Base-by-base conservation (phyloP, 345 rosid species). In the Cochlearia excelsa region DNA sequence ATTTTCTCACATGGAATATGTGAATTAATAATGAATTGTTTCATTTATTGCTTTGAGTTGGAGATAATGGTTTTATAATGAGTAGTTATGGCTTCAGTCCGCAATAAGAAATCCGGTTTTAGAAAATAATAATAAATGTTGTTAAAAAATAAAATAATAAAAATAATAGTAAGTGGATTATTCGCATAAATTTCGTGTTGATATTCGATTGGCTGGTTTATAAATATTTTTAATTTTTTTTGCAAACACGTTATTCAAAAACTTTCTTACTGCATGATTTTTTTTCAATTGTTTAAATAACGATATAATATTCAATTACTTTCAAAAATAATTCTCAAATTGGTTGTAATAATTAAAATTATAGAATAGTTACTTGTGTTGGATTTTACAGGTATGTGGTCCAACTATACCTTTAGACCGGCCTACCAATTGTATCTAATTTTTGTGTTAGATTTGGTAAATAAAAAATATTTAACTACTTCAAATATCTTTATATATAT, bases 391-490 rank as follows among this genome's bases (percentile, higher is more conserved):
- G 30, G 57, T 69, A 53, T 51, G 82, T 63, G 75, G 58, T 67
- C 66, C 63, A 66, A 62, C 50, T 46, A 46, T 35, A 44, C 38
- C 53, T 57, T 35, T 57, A 9, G 6, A 44, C 74, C 69, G 65
- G 35, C 74, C 74, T 70, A 38, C 74, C 65, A 70, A 70, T 70
- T 39, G 69, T 57, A 9, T 64, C 50, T 23, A 59, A 6, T 60
- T 29, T 38, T 26, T 61, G 61, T 75, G 69, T 57, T 66, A 59
- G 59, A 50, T 57, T 75, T 57, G 74, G 66, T 59, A 64, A 59
- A 47, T 35, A 45, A 10, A 23, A 41, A 10, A 4, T 46, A 65
- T 8, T 40, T 70, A 54, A 30, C 30, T 10, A 16, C 30, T 56
- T 62, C 53, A 37, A 33, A 3, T 33, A 33, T 33, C 4, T 33